These are phyloP conservation scores for Kwoniella sp. DNA, from an alignment of 768 basidiomycete genomes.

Conservation along the genomic window DNA sequence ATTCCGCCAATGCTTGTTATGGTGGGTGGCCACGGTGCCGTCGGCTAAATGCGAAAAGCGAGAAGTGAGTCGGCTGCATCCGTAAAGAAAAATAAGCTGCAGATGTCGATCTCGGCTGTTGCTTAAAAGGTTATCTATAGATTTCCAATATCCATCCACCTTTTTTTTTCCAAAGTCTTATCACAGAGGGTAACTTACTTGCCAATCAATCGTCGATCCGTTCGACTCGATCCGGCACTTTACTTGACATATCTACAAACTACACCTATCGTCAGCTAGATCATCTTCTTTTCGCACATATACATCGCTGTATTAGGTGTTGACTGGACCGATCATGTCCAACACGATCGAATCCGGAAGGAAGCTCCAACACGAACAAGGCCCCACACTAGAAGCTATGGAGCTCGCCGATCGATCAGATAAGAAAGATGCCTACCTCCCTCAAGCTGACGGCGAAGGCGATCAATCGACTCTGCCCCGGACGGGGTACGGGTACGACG, in stretches of 20 bases:
- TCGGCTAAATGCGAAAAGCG: background rate
- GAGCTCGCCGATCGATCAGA: slow-evolving; percentile 12
- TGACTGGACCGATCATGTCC: background rate
- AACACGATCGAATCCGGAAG: background rate
- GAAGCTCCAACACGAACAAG: background rate
- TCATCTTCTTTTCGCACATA: too few relatives aligned
- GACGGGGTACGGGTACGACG: slow-evolving; percentile 16
- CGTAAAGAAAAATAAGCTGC: background rate
- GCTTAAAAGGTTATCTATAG: background rate
- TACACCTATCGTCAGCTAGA: too few relatives aligned
- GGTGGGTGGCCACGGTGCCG: too few relatives aligned
- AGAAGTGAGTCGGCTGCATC: background rate
- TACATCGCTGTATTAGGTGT: too few relatives aligned
- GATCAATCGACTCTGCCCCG: slow-evolving; percentile 4
- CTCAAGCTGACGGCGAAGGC: background rate
- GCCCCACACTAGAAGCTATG: background rate
- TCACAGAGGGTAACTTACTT: too few relatives aligned
- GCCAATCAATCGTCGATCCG: too few relatives aligned
- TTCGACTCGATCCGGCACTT: too few relatives aligned
- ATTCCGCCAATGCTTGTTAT: too few relatives aligned
- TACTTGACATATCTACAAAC: too few relatives aligned
- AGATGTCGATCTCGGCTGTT: background rate
- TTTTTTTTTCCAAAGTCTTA: too few relatives aligned
- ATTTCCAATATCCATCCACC: background rate
- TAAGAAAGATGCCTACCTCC: slow-evolving; percentile 14